Evolutionary conservation across 768 basidiomycete species (phyloP).

Genomic region (Panus rudis): DNA sequence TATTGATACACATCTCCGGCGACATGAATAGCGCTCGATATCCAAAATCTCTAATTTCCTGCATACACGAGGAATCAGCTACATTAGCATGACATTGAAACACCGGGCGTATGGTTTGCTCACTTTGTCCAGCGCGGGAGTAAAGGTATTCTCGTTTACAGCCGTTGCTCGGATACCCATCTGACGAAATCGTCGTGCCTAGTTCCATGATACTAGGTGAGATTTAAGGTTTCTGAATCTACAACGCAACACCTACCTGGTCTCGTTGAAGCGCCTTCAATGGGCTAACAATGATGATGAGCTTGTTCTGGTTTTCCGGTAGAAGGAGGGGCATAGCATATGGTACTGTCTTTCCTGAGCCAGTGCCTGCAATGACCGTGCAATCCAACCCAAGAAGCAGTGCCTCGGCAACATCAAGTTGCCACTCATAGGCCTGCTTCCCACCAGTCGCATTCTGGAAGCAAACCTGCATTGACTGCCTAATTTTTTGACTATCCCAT

Average conservation of each 20-base stretch:
- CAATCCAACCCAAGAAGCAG: slow-evolving; percentile 10
- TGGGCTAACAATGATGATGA: slow-evolving; percentile 4
- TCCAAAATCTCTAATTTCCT: slow-evolving; percentile 9
- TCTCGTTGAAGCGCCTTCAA: slow-evolving; percentile 2
- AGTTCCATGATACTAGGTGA: too few species aligned
- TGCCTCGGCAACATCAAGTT: slow-evolving; percentile 11
- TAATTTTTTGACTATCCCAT: too few species aligned
- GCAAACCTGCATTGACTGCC: too few species aligned
- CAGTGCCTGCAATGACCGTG: slow-evolving; percentile 10
- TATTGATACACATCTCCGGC: slow-evolving; percentile 19
- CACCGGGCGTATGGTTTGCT: too few species aligned
- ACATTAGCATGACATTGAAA: too few species aligned
- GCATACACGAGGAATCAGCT: not conserved
- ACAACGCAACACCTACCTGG: not conserved
- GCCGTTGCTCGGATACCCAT: slow-evolving; percentile 25
- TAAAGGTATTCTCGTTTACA: slow-evolving; percentile 32
- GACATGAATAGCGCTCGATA: slow-evolving; percentile 13
- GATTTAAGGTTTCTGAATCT: too few species aligned
- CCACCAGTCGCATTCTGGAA: too few species aligned
- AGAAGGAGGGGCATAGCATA: slow-evolving; percentile 4
- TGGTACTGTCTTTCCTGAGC: slow-evolving; percentile 8
- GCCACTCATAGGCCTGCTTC: slow-evolving; percentile 9
- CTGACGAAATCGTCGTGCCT: slow-evolving; percentile 21
- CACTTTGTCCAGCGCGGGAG: slow-evolving; percentile 22
- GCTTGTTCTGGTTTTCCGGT: slow-evolving; percentile 2